Evolutionary conservation across 345 rosid genomes (phyloP), one percentile per base, ranked within the genome.

Genomic region (Hibiscus trionum): DNA sequence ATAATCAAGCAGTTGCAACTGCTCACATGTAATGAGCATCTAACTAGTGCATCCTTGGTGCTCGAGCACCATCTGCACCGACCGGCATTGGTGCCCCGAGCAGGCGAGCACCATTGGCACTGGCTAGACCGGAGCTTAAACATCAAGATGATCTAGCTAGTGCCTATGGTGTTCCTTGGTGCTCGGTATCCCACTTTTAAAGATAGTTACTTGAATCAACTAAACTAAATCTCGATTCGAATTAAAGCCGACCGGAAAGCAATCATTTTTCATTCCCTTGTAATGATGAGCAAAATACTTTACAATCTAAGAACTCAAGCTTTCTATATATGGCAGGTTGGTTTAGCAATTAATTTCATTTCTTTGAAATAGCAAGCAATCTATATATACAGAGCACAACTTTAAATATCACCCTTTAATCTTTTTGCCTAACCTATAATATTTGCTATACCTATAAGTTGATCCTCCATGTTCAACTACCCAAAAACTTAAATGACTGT

Each of bases 1-100:
- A 65, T 65, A 5, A 42, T 49, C 19, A 7, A 76, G 78, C 81
- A 78, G 86, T 70, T 86, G 80, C 80, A 83, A 55, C 26, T 55
- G 21, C 19, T 52, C 56, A 52, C 21, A 52, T 52, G 21, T 52
- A 52, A 52, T 52, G 21, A 52, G 21, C 21, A 52, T 52, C 21
- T 16, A 52, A n/a, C 56, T 1, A 52, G 56, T 16, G 56, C 21
- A 5, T 16, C 21, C 8, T 52, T 7, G 21, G 56, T 52, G 21
- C 19, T 50, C 56, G 7, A 16, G 19, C 19, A 50, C 19, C 56
- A 50, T n/a, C 19, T 50, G 21, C 8, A 52, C 56, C 57, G 19
- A n/a, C 21, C 5, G 19, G 56, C 56, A 8, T 16, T 52, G 56
- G 56, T n/a, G 56, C 19, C 56, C 24, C 47, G 8, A n/a, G n/a